phyloP scores from a whole-genome alignment of 2,329 filamentous ascomycete genomes.

The Mollisia scopiformis region DNA sequence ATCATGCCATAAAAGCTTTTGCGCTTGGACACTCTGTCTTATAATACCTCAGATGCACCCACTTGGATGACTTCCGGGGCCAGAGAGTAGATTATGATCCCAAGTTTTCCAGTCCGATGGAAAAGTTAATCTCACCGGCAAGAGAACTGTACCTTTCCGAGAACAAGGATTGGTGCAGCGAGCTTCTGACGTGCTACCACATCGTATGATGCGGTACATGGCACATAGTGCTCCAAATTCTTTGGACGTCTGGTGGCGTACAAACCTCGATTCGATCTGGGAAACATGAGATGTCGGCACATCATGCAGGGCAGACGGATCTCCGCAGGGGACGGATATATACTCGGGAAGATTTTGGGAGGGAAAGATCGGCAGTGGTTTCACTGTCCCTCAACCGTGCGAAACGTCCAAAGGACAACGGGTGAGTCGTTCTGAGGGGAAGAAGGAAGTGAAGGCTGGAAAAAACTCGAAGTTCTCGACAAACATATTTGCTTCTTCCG shows the following conservation, averaged over 20 bases:
- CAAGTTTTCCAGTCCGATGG: neutral
- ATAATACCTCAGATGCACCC: neutral
- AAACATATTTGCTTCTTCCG: neutral
- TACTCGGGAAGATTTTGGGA: neutral
- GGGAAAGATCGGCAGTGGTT: neutral
- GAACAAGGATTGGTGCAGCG: neutral
- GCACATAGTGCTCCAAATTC: neutral
- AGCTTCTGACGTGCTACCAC: neutral
- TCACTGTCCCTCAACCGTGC: neutral
- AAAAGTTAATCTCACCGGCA: neutral
- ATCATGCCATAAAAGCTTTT: neutral
- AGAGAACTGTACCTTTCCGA: neutral
- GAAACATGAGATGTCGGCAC: neutral
- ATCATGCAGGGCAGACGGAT: neutral
- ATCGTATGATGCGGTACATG: neutral
- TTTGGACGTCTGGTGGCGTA: neutral
- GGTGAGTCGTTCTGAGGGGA: neutral
- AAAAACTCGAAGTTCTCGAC: neutral
- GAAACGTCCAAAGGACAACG: neutral
- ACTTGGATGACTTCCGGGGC: neutral
- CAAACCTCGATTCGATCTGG: neutral
- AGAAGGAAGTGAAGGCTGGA: neutral
- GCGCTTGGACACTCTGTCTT: neutral
- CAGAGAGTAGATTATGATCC: neutral
- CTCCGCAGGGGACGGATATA: neutral